Percentiles rank a stretch among this genome's conserved stretches.
These are phyloP conservation scores for Pyrenophora tritici-repentis DNA, from an alignment of 2,329 filamentous ascomycete genomes.

Conservation along the genomic window DNA sequence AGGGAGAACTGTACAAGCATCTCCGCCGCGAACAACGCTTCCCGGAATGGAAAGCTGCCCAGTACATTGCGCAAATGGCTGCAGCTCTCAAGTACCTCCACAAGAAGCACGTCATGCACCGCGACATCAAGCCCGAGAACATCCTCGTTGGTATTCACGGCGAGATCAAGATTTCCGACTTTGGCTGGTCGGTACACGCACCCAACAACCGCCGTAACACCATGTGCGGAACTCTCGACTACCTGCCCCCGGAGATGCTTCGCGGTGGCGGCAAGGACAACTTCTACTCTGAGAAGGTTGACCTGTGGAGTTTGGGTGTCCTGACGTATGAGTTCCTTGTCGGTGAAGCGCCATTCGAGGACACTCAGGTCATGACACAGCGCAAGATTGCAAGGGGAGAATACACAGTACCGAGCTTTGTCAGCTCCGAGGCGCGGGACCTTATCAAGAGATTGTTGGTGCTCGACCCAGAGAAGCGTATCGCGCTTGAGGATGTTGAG, in stretches of 20 bases:
- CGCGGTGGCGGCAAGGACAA: conserved; percentile 79
- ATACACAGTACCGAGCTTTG: conserved; percentile 89
- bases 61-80: conserved; percentile 91
- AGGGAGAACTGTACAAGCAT: conserved; percentile 88
- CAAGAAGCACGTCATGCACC: conserved; percentile 96
- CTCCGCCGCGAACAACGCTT: conserved; percentile 78
- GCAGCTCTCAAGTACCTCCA: conserved; percentile 87
- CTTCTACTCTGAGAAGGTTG: conserved; percentile 93
- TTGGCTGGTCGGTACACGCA: conserved; percentile 97
- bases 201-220: conserved; percentile 92
- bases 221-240: conserved; percentile 96
- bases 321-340: conserved; percentile 96
- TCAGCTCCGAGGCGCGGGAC: conserved; percentile 87
- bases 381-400: conserved; percentile 85
- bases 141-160: conserved; percentile 95
- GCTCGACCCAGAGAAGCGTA: conserved; percentile 89
- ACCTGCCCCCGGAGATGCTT: conserved; percentile 97
- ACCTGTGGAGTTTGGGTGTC: conserved; percentile 94
- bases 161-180: conserved; percentile 98
- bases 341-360: conserved; percentile 95
- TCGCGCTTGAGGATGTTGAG: conserved; percentile 86
- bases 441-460: conserved; percentile 88
- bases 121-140: conserved; percentile 97
- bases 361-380: conserved; percentile 93
- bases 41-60: conserved; percentile 82